Evolutionary conservation across 1,139 yeast species (phyloP).

Genomic region (Yamadazyma pseudoaaseri): DNA sequence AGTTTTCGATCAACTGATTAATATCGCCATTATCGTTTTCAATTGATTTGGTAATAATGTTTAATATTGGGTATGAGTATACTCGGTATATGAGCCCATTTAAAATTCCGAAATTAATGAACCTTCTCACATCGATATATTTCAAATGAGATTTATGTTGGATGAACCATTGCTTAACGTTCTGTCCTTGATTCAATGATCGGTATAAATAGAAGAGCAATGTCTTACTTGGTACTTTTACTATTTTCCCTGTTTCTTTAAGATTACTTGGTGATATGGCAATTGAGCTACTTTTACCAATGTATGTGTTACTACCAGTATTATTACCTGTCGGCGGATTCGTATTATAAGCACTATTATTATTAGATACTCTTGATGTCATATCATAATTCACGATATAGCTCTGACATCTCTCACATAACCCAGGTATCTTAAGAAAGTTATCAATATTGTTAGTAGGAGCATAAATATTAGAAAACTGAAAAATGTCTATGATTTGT

Average conservation of each 20-base stretch:
- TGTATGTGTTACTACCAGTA: slow-evolving; percentile 4
- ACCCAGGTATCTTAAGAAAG: slow-evolving; percentile 59
- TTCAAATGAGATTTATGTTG: slow-evolving; percentile 57
- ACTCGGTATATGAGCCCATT: slow-evolving; percentile 82
- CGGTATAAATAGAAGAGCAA: slow-evolving; percentile 73
- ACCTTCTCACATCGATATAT: slow-evolving; percentile 77
- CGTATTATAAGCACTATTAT: slow-evolving; percentile 4
- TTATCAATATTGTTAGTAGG: slow-evolving; percentile 76
- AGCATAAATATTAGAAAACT: slow-evolving; percentile 84
- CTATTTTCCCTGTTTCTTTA: slow-evolving; percentile 14
- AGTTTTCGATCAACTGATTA: slow-evolving; percentile 26
- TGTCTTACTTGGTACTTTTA: slow-evolving; percentile 60
- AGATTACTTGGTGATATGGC: slow-evolving; percentile 17
- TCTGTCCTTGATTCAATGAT: slow-evolving; percentile 74
- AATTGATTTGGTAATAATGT: slow-evolving; percentile 33
- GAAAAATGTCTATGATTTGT: slow-evolving; percentile 80
- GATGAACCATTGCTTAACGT: slow-evolving; percentile 77
- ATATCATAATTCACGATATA: slow-evolving; percentile 52
- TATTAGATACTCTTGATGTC: not conserved
- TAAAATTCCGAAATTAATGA: slow-evolving; percentile 82
- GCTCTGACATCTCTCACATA: slow-evolving; percentile 85
- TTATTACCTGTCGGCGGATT: slow-evolving; percentile 3
- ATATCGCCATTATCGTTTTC: slow-evolving; percentile 31
- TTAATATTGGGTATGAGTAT: slow-evolving; percentile 67
- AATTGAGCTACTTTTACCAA: slow-evolving; percentile 8